These are phyloP conservation scores for Neospermospora avenae DNA, from an alignment of 2,329 filamentous ascomycete genomes.

Conservation along the genomic window DNA sequence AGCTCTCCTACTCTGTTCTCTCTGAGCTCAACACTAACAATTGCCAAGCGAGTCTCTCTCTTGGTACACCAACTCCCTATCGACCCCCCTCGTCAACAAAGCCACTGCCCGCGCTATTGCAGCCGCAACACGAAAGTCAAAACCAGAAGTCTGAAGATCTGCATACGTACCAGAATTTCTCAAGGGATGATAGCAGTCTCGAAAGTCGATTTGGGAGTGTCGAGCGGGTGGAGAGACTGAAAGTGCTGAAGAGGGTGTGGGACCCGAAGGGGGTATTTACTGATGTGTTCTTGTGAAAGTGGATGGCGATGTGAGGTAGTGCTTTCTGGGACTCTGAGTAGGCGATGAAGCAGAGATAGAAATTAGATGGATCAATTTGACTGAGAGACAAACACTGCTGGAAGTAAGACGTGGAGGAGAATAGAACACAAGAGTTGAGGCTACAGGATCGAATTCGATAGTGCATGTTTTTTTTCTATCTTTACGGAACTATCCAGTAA, in stretches of 20 bases:
- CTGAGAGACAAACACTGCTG: too few species aligned
- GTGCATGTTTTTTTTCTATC: too few species aligned
- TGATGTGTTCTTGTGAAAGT: not conserved
- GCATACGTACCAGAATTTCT: conserved; percentile 2
- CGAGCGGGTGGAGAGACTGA: not conserved
- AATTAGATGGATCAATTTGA: too few species aligned
- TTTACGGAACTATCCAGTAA: too few species aligned
- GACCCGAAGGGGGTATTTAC: not conserved
- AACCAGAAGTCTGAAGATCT: not conserved
- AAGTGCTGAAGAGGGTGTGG: not conserved
- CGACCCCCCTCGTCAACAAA: not conserved
- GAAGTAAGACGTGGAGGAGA: too few species aligned
- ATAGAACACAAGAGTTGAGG: too few species aligned
- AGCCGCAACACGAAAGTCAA: not conserved
- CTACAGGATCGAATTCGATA: too few species aligned
- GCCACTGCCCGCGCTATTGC: not conserved
- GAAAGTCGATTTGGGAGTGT: not conserved
- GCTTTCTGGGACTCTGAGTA: too few species aligned
- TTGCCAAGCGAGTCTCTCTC: not conserved
- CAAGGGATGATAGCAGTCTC: not conserved
- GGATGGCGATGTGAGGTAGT: too few species aligned
- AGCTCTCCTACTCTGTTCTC: too few species aligned
- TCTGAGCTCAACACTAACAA: not conserved
- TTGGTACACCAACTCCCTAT: not conserved
- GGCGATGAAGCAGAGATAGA: too few species aligned